Percentiles rank a stretch among this genome's conserved stretches.
Conservation (phyloP, 2,329 filamentous ascomycete genomes). For the Acephala macrosclerotiorum region DNA sequence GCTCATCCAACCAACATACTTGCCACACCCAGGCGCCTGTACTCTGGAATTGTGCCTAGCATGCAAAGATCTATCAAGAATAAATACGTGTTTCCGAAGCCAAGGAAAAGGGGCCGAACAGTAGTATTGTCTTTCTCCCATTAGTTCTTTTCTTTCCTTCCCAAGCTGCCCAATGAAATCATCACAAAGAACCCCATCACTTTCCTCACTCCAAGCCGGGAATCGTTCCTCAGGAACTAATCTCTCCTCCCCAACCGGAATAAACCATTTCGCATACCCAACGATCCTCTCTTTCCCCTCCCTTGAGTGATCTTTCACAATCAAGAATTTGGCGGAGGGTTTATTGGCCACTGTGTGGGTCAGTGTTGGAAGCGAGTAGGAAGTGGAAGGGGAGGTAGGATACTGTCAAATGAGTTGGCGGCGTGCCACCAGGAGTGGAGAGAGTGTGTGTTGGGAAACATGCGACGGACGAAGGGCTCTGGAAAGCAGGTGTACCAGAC, state of each 20-base stretch:
- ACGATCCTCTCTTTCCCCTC: constrained; percentile 15
- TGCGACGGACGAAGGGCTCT: constrained; percentile 5
- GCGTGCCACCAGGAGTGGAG: constrained; percentile 16
- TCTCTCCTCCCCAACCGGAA: constrained; percentile 2
- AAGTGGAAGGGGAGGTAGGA: too few species aligned
- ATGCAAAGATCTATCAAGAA: constrained; percentile 10
- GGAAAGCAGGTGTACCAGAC: constrained; percentile 18
- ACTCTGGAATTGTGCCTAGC: constrained; percentile 21
- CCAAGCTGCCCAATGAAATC: constrained; percentile 3
- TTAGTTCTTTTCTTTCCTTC: neutral
- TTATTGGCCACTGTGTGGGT: constrained; percentile 11
- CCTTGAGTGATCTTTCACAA: constrained; percentile 11
- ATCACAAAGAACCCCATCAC: constrained; percentile 17
- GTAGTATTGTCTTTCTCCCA: constrained; percentile 7
- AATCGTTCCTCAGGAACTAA: constrained; percentile 1
- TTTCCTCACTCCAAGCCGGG: constrained; percentile 14
- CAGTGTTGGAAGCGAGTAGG: too few species aligned
- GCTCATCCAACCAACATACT: constrained; percentile 24
- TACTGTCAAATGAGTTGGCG: constrained; percentile 12
- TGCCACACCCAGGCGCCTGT: constrained; percentile 17
- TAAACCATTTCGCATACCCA: constrained; percentile 20
- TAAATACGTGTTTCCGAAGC: neutral
- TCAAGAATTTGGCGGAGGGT: constrained; percentile 12
- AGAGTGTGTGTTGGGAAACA: constrained; percentile 7
- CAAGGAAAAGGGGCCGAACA: neutral